phyloP scores from a whole-genome alignment of 2,329 filamentous ascomycete species.

The Sporothrix brunneoviolacea region DNA sequence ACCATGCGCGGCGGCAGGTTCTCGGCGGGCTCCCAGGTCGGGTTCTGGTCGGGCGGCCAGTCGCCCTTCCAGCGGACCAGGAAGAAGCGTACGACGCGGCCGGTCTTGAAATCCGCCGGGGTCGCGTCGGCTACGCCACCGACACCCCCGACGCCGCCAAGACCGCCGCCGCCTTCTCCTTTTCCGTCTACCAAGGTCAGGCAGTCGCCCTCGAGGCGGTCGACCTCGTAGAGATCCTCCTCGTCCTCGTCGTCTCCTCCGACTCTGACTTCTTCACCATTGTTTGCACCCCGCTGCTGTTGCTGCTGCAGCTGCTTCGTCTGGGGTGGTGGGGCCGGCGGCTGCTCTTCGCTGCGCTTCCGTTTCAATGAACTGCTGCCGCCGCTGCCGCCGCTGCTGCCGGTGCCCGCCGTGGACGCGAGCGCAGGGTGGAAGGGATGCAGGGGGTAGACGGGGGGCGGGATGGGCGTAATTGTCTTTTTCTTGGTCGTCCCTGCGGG shows the following conservation, averaged over 20 bases:
- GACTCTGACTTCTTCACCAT: conserved; percentile 9
- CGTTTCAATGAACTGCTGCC: background rate
- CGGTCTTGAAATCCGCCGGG: conserved; percentile 21
- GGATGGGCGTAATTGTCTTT: background rate
- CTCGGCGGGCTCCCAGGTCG: conserved; percentile 51
- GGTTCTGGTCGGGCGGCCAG: conserved; percentile 50
- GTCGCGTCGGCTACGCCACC: conserved; percentile 9
- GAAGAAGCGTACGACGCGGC: conserved; percentile 37
- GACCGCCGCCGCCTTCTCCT: conserved; percentile 29
- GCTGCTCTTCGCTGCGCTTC: background rate
- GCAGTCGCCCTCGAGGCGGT: conserved; percentile 28
- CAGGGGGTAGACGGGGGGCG: too few species aligned
- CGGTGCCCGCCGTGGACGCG: too few species aligned
- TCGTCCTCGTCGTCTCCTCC: conserved; percentile 21
- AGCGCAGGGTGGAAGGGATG: too few species aligned
- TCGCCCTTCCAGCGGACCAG: conserved; percentile 50
- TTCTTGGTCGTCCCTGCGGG: background rate
- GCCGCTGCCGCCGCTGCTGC: too few species aligned
- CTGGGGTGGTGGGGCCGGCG: background rate
- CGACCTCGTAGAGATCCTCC: conserved; percentile 19
- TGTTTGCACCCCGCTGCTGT: too few species aligned
- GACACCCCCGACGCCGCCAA: conserved; percentile 24
- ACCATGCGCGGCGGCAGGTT: conserved; percentile 41
- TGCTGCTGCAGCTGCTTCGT: background rate
- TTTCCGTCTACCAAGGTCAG: conserved; percentile 42